phyloP scores from a whole-genome alignment of 192 early-diverging fungal species.

The Coemansia sp. region DNA sequence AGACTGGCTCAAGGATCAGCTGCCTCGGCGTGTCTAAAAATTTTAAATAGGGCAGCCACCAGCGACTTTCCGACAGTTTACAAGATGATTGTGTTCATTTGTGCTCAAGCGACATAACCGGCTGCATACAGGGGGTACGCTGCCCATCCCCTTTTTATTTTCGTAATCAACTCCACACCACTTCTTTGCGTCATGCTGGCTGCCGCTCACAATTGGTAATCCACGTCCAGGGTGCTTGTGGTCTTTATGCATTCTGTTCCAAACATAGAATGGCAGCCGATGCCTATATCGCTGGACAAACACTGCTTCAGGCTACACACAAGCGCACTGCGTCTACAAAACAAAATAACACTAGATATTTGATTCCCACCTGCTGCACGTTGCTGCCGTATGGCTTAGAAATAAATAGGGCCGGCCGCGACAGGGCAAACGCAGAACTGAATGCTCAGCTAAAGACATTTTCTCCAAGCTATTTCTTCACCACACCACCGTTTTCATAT shows the following conservation, averaged over 20 bases:
- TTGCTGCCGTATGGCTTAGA: constrained; percentile 16
- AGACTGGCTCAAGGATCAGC: constrained; percentile 8
- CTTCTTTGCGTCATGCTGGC: constrained; percentile 2
- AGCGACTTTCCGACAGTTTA: not conserved
- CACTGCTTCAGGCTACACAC: constrained; percentile 1
- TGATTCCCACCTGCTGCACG: constrained; percentile 8
- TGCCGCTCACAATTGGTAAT: constrained; percentile 18
- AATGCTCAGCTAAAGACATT: constrained; percentile 3
- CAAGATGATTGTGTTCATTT: constrained; percentile 4
- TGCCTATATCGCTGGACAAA: constrained; percentile 12
- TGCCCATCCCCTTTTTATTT: constrained; percentile 4
- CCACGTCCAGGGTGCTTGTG: constrained; percentile 11
- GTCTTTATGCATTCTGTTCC: constrained; percentile 19
- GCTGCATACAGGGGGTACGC: constrained; percentile 1
- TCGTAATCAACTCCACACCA: constrained; percentile 4
- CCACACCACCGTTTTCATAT: constrained; percentile 9
- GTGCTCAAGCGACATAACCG: not conserved
- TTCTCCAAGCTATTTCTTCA: constrained; percentile 1
- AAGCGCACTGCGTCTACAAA: constrained; percentile 1
- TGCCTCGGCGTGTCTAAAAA: constrained; percentile 17
- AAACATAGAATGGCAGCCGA: constrained; percentile 29
- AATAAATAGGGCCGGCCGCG: constrained; percentile 13
- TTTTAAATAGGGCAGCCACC: constrained; percentile 5
- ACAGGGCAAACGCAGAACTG: not conserved
- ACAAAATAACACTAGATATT: not conserved